Conservation (phyloP, 2,329 filamentous ascomycete species). For the Cladosporium sp. region DNA sequence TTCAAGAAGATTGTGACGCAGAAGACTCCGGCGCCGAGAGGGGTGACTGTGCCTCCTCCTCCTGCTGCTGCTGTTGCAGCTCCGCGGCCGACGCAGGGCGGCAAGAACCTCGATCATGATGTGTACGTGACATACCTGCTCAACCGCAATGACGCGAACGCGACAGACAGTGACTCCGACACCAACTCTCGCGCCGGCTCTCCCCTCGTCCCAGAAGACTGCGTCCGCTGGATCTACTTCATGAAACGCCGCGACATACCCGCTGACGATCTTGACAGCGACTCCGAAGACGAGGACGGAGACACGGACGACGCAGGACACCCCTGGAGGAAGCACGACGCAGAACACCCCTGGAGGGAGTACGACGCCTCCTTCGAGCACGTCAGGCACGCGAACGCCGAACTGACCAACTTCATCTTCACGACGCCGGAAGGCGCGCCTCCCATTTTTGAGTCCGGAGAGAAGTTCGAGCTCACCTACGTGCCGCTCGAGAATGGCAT, state of each 20-base stretch:
- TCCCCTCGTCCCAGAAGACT: not conserved
- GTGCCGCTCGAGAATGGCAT: not conserved
- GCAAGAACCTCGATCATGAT: not conserved
- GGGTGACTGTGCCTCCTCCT: not conserved
- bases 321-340: not conserved
- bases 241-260: not conserved
- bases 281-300: not conserved
- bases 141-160: not conserved
- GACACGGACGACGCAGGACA: not conserved
- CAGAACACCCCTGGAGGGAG: not conserved
- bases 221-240: constrained; percentile 8
- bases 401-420: not conserved
- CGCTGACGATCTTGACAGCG: not conserved
- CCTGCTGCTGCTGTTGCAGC: not conserved
- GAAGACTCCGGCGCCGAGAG: not conserved
- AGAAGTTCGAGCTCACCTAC: not conserved
- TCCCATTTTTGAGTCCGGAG: not conserved
- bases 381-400: not conserved
- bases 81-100: constrained; percentile 9
- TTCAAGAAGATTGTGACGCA: not conserved
- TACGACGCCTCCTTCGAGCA: not conserved
- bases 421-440: not conserved
- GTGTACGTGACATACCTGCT: not conserved
- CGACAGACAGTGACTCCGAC: not conserved
- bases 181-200: not conserved